Percentiles rank a stretch among this genome's conserved stretches.
Conservation (phyloP, 441 rosid species). For the Pelargonium cotyledonis region DNA sequence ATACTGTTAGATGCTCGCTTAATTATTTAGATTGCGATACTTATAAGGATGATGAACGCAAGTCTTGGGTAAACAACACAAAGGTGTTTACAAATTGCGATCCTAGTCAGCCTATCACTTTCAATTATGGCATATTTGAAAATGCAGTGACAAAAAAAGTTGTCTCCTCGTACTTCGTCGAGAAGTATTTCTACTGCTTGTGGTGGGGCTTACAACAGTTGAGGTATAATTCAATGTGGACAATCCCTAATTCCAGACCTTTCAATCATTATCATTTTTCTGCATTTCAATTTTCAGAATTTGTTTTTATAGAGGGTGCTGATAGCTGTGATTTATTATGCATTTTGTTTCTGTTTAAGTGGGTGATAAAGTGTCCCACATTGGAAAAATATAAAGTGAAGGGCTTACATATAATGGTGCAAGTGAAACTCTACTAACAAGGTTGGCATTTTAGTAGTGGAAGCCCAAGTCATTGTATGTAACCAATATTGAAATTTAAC, state of each 20-base stretch:
- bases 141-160: slow-evolving; percentile 59
- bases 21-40: slow-evolving; percentile 65
- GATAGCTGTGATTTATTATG: slow-evolving; percentile 3
- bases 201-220: slow-evolving; percentile 98
- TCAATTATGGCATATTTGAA: slow-evolving; percentile 67
- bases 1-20: slow-evolving; percentile 36
- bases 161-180: slow-evolving; percentile 46
- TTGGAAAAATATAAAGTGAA: too few species aligned
- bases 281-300: slow-evolving; percentile 2
- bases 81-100: slow-evolving; percentile 56
- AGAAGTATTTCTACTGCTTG: slow-evolving; percentile 82
- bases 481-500: too few species aligned
- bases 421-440: too few species aligned
- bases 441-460: too few species aligned
- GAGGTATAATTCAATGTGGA: slow-evolving; percentile 40
- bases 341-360: slow-evolving; percentile 1
- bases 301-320: not conserved
- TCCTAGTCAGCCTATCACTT: slow-evolving; percentile 36
- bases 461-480: too few species aligned
- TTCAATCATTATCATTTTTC: slow-evolving; percentile 6
- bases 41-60: slow-evolving; percentile 27
- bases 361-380: too few species aligned
- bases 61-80: slow-evolving; percentile 52
- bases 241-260: slow-evolving; percentile 8
- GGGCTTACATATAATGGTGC: too few species aligned